Evolutionary conservation across 2,329 filamentous ascomycete species (phyloP).

Genomic region (Pseudovirgaria hyperparasitica): DNA sequence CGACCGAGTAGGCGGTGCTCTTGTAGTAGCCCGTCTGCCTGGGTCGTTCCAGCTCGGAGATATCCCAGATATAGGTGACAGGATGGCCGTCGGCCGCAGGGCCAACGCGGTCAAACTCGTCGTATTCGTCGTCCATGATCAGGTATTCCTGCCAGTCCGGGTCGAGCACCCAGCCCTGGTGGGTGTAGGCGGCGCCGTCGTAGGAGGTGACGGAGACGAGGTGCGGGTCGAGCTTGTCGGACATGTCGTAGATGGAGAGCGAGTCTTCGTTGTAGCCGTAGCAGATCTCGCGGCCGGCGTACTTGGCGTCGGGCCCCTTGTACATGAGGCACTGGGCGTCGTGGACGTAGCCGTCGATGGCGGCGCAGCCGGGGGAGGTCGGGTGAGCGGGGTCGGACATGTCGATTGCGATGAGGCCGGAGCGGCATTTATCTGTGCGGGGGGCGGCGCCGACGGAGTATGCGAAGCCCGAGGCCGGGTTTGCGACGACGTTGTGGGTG

Average conservation of each 20-base stretch:
- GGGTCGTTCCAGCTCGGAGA: slow-evolving; percentile 18
- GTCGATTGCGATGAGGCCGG: slow-evolving; percentile 41
- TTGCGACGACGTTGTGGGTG: slow-evolving; percentile 7
- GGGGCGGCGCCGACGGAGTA: slow-evolving; percentile 5
- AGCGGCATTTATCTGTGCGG: slow-evolving; percentile 20
- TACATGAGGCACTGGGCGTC: slow-evolving; percentile 43
- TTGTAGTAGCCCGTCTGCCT: slow-evolving; percentile 32
- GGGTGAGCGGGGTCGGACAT: slow-evolving; percentile 37
- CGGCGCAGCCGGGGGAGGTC: slow-evolving; percentile 35
- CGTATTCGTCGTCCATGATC: slow-evolving; percentile 27
- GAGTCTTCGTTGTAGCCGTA: slow-evolving; percentile 41
- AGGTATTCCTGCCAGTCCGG: slow-evolving; percentile 20
- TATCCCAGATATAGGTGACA: slow-evolving; percentile 28
- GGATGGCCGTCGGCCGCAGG: slow-evolving; percentile 20
- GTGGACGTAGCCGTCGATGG: slow-evolving; percentile 40
- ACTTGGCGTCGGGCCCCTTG: slow-evolving; percentile 32
- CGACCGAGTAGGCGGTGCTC: slow-evolving; percentile 24
- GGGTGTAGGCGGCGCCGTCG: slow-evolving; percentile 45
- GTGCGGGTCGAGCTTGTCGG: slow-evolving; percentile 31
- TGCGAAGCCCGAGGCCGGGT: slow-evolving; percentile 6
- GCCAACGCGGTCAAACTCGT: slow-evolving; percentile 24
- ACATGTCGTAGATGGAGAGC: slow-evolving; percentile 40
- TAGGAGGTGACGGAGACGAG: slow-evolving; percentile 43
- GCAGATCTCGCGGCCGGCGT: slow-evolving; percentile 35
- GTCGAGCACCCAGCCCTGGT: slow-evolving; percentile 43